A percentile compares a stretch with the other conserved stretches of the same genome.
Conservation (phyloP, 371 early-diverging fungal genomes). For the Mucor circinelloides region DNA sequence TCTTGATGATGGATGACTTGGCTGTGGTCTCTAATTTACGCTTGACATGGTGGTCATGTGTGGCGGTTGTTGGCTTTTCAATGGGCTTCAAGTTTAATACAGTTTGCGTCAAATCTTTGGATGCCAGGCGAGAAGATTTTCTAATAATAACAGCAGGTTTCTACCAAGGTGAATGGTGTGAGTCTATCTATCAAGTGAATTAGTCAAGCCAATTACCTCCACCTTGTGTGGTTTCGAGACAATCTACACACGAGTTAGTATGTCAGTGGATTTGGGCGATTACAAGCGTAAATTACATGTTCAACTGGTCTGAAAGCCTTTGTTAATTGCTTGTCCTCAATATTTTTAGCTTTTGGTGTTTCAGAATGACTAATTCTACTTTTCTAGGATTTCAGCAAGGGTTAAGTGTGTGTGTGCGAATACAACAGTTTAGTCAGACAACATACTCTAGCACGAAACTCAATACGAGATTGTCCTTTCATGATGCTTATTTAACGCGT, state of each 20-base stretch:
- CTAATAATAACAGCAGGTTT: not conserved
- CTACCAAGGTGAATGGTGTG: not conserved
- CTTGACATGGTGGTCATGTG: not conserved
- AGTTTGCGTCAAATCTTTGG: not conserved
- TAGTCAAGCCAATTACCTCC: not conserved
- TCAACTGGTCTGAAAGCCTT: not conserved
- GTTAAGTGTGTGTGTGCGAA: not conserved
- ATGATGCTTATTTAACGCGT: constrained; percentile 6
- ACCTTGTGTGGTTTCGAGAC: constrained; percentile 1
- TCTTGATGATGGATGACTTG: not conserved
- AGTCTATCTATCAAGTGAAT: not conserved
- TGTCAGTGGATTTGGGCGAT: no score
- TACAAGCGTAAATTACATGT: not conserved
- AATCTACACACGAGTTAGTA: not conserved
- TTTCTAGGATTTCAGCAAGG: not conserved
- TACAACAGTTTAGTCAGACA: not conserved
- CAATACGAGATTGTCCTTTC: constrained; percentile 7
- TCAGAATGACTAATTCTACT: not conserved
- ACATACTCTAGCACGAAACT: constrained; percentile 16
- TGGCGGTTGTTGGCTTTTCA: not conserved
- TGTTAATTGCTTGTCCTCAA: not conserved
- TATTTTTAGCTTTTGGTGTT: not conserved
- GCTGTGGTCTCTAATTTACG: not conserved
- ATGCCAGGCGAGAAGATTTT: constrained; percentile 5
- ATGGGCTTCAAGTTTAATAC: not conserved